Conservation (phyloP, 1,284 basidiomycete species). For the Golubevia pallescens region DNA sequence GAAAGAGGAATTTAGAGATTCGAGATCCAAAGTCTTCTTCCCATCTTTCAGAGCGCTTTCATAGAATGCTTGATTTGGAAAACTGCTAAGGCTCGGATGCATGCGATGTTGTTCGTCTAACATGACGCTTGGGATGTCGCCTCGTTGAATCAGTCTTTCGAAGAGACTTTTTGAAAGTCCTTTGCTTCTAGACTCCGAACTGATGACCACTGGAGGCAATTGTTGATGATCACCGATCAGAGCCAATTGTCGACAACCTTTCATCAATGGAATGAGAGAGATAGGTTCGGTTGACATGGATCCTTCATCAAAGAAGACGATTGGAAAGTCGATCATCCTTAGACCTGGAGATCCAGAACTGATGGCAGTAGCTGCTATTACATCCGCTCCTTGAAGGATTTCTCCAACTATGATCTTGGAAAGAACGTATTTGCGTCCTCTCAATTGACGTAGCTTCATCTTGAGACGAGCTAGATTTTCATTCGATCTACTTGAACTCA, state of each 20-base stretch:
- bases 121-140: conserved; percentile 78
- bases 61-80: conserved; percentile 86
- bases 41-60: conserved; percentile 75
- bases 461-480: neutral
- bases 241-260: conserved; percentile 75
- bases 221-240: conserved; percentile 97
- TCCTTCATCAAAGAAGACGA: conserved; percentile 92
- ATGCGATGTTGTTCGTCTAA: conserved; percentile 91
- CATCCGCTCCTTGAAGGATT: conserved; percentile 74
- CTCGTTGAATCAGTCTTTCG: conserved; percentile 76
- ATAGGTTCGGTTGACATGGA: conserved; percentile 87
- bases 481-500: conserved; percentile 40
- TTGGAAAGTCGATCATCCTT: conserved; percentile 79
- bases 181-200: conserved; percentile 73
- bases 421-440: conserved; percentile 64
- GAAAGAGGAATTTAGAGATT: conserved; percentile 32
- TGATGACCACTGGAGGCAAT: conserved; percentile 85
- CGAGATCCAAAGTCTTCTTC: conserved; percentile 55
- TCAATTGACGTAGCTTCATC: neutral
- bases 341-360: conserved; percentile 30
- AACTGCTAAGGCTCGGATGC: conserved; percentile 86
- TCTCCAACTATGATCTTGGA: conserved; percentile 64
- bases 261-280: conserved; percentile 66
- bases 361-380: conserved; percentile 66
- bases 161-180: conserved; percentile 84